Conservation (phyloP, 306 rosid species). For the Malus fusca region DNA sequence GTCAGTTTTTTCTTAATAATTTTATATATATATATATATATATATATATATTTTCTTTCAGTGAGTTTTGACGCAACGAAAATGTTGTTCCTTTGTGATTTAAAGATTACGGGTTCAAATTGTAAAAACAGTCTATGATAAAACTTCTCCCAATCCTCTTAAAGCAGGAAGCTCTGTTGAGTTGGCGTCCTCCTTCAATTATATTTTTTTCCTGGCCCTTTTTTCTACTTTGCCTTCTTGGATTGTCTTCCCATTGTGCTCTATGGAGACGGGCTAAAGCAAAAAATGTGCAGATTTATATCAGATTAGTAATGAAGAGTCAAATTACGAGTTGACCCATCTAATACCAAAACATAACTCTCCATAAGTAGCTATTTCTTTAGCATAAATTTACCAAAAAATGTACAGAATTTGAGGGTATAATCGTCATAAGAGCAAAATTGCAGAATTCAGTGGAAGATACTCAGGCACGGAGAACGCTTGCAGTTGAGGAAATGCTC, state of each 20-base stretch:
- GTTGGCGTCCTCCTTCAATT: too few species aligned
- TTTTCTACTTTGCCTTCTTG: not conserved
- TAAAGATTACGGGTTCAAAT: too few species aligned
- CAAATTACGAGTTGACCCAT: slow-evolving; percentile 11
- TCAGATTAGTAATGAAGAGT: not conserved
- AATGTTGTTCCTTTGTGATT: too few species aligned
- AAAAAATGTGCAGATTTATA: not conserved
- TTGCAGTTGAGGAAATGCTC: slow-evolving; percentile 15
- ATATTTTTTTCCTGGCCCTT: not conserved
- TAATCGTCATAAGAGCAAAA: not conserved
- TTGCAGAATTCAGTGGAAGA: not conserved
- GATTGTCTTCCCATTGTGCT: not conserved
- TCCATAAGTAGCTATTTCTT: not conserved
- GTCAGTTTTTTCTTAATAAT: not conserved
- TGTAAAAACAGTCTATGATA: too few species aligned
- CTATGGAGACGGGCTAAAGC: not conserved
- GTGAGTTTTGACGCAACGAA: too few species aligned
- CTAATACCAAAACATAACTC: not conserved
- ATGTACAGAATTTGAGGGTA: not conserved
- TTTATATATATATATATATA: too few species aligned
- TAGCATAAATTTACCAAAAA: not conserved
- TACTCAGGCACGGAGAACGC: not conserved
- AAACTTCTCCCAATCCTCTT: too few species aligned
- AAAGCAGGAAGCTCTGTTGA: too few species aligned
- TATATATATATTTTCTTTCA: not conserved